These are phyloP conservation scores for Spirogloea muscicola DNA, from an alignment of 139 green algal species.

Conservation along the genomic window DNA sequence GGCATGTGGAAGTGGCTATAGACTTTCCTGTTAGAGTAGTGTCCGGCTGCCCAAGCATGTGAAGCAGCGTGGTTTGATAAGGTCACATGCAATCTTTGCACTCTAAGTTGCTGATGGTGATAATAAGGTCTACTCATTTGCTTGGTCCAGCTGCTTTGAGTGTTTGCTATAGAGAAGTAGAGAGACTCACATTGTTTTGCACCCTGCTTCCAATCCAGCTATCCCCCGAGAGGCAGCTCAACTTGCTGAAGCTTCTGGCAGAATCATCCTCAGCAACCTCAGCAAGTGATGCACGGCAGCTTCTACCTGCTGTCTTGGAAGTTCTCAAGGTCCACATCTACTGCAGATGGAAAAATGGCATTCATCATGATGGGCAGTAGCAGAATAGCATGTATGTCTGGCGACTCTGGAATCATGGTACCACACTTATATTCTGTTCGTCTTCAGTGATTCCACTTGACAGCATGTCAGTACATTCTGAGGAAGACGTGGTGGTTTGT, in stretches of 20 bases:
- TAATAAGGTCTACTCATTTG: background rate
- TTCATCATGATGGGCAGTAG: background rate
- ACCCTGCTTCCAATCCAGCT: conserved; percentile 7
- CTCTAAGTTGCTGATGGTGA: background rate
- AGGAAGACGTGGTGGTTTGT: background rate
- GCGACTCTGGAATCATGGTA: too few species aligned
- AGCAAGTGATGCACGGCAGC: conserved; percentile 7
- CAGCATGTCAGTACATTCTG: background rate
- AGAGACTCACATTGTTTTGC: too few species aligned
- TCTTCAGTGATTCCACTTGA: background rate
- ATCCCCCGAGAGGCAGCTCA: conserved; percentile 21
- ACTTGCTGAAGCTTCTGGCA: conserved; percentile 34
- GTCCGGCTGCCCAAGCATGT: background rate
- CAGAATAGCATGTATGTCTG: background rate
- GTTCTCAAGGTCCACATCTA: conserved; percentile 33
- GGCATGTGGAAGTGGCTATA: conserved; percentile 2
- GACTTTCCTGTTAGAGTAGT: background rate
- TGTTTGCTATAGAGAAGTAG: background rate
- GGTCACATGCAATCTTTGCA: background rate
- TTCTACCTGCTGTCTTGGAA: conserved; percentile 21
- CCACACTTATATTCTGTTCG: background rate
- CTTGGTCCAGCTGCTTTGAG: background rate
- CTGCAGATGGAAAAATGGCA: background rate
- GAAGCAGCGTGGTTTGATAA: background rate
- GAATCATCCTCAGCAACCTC: conserved; percentile 15